Evolutionary conservation across 1,139 yeast genomes (phyloP), one percentile per base, ranked within the genome.

Genomic region (Zygosaccharomyces pseudobailii): DNA sequence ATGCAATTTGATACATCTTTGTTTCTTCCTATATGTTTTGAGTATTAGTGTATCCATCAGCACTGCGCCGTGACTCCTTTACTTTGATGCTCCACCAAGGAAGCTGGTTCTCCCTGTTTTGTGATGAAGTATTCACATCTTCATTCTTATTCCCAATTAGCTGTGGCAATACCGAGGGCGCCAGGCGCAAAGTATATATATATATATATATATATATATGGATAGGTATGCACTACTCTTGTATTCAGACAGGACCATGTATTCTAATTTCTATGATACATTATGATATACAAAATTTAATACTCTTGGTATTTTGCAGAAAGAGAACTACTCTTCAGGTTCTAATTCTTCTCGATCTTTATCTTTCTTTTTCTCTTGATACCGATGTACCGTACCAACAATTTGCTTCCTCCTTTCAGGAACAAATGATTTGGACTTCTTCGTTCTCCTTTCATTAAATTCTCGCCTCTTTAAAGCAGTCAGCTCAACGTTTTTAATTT

Each of bases 321-420:
- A 25, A 8, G 20, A 33, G 22, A 36, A 46, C 20, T 46, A 35
- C 17, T 40, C 48, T n/a, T 43, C 42, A 21, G 40, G 36, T 22
- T 36, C 43, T 19, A 22, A 39, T 7, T 39, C 23, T 19, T 46
- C 27, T 10, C 42, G 32, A 27, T 49, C 39, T 17, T 47, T 40
- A 40, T 48, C 41, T 33, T 42, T 41, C 42, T 44, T 44, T 36
- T 51, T 47, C 30, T 58, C 62, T 31, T 62, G 64, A 45, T 66
- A 68, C 30, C 83, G 79, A 57, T 86, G 79, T 4, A 88, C 95
- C 36, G 85, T 80, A 5, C 94, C 95, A 46, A 89, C 75, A 57
- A 92, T 82, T 65, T 89, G 97, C 70, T 85, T 87, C 61, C 82
- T 81, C 58, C 96, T 79, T 67, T 89, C 97, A 22, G 84, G 72